Evolutionary conservation across 2,329 filamentous ascomycete genomes (phyloP).

Genomic region (Aspergillus intermedius): DNA sequence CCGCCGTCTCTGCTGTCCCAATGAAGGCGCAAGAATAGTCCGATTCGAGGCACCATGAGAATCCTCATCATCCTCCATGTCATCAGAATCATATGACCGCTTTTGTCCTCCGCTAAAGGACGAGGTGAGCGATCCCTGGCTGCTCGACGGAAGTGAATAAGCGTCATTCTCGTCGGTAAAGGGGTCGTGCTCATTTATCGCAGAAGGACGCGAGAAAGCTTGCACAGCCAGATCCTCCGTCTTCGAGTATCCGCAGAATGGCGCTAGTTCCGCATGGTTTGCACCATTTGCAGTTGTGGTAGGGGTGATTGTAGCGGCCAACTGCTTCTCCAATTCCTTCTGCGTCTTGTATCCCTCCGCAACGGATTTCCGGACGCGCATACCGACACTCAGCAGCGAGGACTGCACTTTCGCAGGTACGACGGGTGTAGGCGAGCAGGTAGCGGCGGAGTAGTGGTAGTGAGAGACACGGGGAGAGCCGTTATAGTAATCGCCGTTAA

Average conservation of each 20-base stretch:
- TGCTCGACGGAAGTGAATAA: conserved; percentile 35
- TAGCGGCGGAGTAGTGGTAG: conserved; percentile 36
- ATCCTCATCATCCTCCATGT: background rate
- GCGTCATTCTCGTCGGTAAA: conserved; percentile 32
- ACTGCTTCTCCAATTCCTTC: conserved; percentile 18
- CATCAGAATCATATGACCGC: conserved; percentile 26
- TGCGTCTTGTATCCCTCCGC: conserved; percentile 86
- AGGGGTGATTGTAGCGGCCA: conserved; percentile 1
- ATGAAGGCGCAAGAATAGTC: conserved; percentile 27
- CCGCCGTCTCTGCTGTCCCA: conserved; percentile 18
- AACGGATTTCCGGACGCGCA: conserved; percentile 88
- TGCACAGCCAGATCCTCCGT: conserved; percentile 63
- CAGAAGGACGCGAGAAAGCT: conserved; percentile 32
- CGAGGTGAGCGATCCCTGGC: conserved; percentile 30
- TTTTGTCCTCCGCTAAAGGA: conserved; percentile 30
- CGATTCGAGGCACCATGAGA: conserved; percentile 20
- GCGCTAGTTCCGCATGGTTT: conserved; percentile 57
- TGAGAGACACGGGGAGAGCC: conserved; percentile 24
- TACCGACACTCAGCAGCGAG: conserved; percentile 82
- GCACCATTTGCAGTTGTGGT: conserved; percentile 4
- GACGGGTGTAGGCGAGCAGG: conserved; percentile 39
- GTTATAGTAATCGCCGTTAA: conserved; percentile 1
- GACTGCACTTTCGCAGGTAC: conserved; percentile 66
- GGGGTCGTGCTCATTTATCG: conserved; percentile 14
- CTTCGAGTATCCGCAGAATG: conserved; percentile 75